phyloP scores from a whole-genome alignment of 2,329 filamentous ascomycete genomes.

The Cladosporium sp. region DNA sequence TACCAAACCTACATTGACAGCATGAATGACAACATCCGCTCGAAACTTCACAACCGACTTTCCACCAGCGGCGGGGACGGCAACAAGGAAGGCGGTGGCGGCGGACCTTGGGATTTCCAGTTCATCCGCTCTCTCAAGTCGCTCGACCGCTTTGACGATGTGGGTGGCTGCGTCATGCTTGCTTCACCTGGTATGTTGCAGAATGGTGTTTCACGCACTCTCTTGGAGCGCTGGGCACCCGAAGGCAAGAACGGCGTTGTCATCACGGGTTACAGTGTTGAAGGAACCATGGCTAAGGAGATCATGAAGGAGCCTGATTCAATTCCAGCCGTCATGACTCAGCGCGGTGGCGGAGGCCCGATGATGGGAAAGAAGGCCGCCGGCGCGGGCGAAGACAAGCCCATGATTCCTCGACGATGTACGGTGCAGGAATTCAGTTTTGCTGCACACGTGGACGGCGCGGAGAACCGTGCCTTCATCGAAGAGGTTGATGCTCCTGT shows the following conservation, averaged over 20 bases:
- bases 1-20: conserved; percentile 97
- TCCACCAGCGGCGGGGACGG: conserved; percentile 68
- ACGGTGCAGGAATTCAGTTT: conserved; percentile 94
- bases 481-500: conserved; percentile 89
- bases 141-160: conserved; percentile 91
- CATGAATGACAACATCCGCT: conserved; percentile 99
- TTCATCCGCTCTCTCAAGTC: conserved; percentile 89
- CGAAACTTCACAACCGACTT: conserved; percentile 83
- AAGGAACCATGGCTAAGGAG: conserved; percentile 96
- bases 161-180: conserved; percentile 94
- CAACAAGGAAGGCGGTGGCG: conserved; percentile 49
- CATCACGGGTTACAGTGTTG: conserved; percentile 96
- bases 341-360: conserved; percentile 18
- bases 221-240: conserved; percentile 92
- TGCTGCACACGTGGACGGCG: conserved; percentile 92
- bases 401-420: conserved; percentile 87
- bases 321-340: conserved; percentile 87
- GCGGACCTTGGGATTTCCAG: conserved; percentile 94
- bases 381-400: conserved; percentile 61
- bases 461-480: conserved; percentile 94
- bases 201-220: conserved; percentile 86
- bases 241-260: conserved; percentile 97
- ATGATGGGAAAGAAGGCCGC: conserved; percentile 28
- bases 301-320: conserved; percentile 92
- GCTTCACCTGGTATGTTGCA: conserved; percentile 98